Evolutionary conservation across 495 filamentous ascomycete genomes (phyloP).

Genomic region (Rhypophila decipiens): DNA sequence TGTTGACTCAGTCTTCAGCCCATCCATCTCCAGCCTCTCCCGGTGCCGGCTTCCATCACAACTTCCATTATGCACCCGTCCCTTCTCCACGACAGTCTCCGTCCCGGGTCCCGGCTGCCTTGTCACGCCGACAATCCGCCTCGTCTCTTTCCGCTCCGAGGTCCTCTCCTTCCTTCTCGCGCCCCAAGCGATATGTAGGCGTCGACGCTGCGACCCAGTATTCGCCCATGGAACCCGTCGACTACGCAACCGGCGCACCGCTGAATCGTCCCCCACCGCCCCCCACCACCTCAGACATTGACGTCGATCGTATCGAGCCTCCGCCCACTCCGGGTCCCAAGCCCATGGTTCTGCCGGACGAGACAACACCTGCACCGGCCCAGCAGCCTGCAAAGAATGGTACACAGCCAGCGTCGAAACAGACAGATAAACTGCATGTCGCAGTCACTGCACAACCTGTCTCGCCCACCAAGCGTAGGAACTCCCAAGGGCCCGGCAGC

Average conservation of each 20-base stretch:
- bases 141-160: constrained; percentile 29
- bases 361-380: constrained; percentile 14
- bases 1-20: constrained; percentile 44
- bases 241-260: constrained; percentile 28
- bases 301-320: constrained; percentile 18
- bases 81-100: constrained; percentile 38
- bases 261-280: too few species aligned
- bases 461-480: constrained; percentile 40
- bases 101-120: constrained; percentile 35
- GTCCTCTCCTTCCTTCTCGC: constrained; percentile 27
- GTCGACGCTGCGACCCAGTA: constrained; percentile 53
- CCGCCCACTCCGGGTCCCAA: constrained; percentile 14
- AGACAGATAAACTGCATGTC: constrained; percentile 5
- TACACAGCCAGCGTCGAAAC: constrained; percentile 4
- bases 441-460: constrained; percentile 17
- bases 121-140: constrained; percentile 36
- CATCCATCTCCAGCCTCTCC: constrained; percentile 39
- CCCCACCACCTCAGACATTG: constrained; percentile 13
- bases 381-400: constrained; percentile 7
- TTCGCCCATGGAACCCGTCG: constrained; percentile 45
- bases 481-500: constrained; percentile 46
- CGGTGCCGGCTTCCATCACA: constrained; percentile 24
- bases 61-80: constrained; percentile 41
- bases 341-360: constrained; percentile 19
- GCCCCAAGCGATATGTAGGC: constrained; percentile 40